Percentiles rank a stretch among this genome's conserved stretches.
These are phyloP conservation scores for Ophiocordyceps camponoti-floridani DNA, from an alignment of 2,329 filamentous ascomycete genomes.

Conservation along the genomic window DNA sequence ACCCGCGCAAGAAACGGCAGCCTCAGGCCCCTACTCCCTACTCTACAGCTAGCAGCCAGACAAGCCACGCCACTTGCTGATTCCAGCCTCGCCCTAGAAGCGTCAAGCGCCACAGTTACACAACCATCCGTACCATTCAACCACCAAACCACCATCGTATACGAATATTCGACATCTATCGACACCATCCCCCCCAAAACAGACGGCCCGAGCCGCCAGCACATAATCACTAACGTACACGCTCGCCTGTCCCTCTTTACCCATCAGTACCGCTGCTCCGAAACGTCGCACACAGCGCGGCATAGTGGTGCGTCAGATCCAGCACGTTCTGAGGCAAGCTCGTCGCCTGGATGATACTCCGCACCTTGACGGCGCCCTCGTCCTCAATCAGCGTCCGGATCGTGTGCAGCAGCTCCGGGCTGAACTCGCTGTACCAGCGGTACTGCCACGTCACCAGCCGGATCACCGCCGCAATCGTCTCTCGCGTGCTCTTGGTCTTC, in stretches of 20 bases:
- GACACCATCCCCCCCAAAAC: too few relatives aligned
- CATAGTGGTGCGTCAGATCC: conserved; percentile 91
- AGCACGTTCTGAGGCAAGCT: conserved; percentile 84
- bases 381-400: conserved; percentile 91
- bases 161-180: too few relatives aligned
- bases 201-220: too few relatives aligned
- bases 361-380: conserved; percentile 90
- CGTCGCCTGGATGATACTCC: conserved; percentile 92
- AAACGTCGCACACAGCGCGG: conserved; percentile 84
- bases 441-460: conserved; percentile 95
- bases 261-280: conserved; percentile 84
- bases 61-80: too few relatives aligned
- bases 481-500: conserved; percentile 58
- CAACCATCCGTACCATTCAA: too few relatives aligned
- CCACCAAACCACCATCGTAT: too few relatives aligned
- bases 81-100: too few relatives aligned
- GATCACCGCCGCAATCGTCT: conserved; percentile 73
- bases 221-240: too few relatives aligned
- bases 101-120: too few relatives aligned
- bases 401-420: conserved; percentile 70
- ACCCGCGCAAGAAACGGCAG: too few relatives aligned
- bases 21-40: too few relatives aligned
- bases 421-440: conserved; percentile 98
- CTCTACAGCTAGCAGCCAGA: too few relatives aligned
- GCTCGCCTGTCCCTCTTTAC: conserved; percentile 17